These are phyloP conservation scores for Quercus lobata DNA, from an alignment of 331 rosid genomes.

Conservation along the genomic window DNA sequence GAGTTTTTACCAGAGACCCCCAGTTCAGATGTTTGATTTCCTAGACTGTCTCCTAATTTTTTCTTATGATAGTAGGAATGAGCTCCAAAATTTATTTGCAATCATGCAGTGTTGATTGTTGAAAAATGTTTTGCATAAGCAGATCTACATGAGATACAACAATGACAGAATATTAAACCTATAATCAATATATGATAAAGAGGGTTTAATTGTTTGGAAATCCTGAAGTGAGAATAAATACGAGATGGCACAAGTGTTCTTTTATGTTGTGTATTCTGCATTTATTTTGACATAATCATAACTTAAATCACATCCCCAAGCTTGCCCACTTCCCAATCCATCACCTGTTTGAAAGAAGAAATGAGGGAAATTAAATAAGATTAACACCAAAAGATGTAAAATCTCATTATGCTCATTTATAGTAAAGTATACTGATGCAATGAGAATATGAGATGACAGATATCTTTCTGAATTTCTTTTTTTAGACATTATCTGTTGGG, in stretches of 20 bases:
- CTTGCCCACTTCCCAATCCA: slow-evolving; percentile 73
- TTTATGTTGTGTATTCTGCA: slow-evolving; percentile 77
- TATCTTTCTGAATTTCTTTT: background rate
- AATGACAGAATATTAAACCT: background rate
- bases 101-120: background rate
- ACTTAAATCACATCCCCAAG: slow-evolving; percentile 94
- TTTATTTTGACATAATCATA: slow-evolving; percentile 87
- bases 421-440: background rate
- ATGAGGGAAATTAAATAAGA: background rate
- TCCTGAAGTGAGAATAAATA: background rate
- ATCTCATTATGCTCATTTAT: background rate
- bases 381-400: background rate
- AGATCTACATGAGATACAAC: background rate
- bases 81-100: background rate
- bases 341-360: slow-evolving; percentile 47
- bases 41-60: too few species aligned
- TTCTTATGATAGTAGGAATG: too few species aligned
- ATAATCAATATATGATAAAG: background rate
- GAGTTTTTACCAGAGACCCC: too few species aligned
- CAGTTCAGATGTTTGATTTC: too few species aligned
- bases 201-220: background rate
- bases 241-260: background rate
- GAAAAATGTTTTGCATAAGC: background rate
- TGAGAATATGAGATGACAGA: background rate
- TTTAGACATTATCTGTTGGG: background rate